Percentiles rank a stretch among this genome's conserved stretches.
phyloP scores from a whole-genome alignment of 2,329 filamentous ascomycete species.

The Tolypocladium tundrense region DNA sequence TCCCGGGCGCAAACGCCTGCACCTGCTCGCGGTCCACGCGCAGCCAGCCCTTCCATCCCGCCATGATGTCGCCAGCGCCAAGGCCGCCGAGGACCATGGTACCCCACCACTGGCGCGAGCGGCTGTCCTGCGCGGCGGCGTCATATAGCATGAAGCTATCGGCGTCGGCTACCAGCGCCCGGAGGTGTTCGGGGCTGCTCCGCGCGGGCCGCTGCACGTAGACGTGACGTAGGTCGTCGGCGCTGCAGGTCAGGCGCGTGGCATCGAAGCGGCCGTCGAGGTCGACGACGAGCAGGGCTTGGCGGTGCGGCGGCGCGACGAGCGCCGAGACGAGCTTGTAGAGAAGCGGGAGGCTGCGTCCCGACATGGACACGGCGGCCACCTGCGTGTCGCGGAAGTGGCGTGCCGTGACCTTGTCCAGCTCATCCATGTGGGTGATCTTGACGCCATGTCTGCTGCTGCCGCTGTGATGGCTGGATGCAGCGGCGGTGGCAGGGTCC shows the following conservation, averaged over 20 bases:
- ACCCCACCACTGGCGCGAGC: slow-evolving; percentile 45
- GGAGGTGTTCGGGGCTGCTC: slow-evolving; percentile 15
- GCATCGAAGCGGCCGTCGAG: slow-evolving; percentile 44
- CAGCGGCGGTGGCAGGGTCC: neutral
- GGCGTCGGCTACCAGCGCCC: slow-evolving; percentile 27
- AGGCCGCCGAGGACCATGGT: slow-evolving; percentile 33
- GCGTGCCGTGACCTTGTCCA: slow-evolving; percentile 34
- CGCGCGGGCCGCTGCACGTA: slow-evolving; percentile 36
- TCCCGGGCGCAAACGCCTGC: slow-evolving; percentile 24
- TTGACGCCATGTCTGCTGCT: slow-evolving; percentile 11
- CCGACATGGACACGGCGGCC: slow-evolving; percentile 37
- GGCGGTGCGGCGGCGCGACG: slow-evolving; percentile 33
- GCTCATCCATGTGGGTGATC: slow-evolving; percentile 28
- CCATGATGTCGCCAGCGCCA: slow-evolving; percentile 21
- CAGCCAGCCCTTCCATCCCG: slow-evolving; percentile 39
- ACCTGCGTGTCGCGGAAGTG: slow-evolving; percentile 39
- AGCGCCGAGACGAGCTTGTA: slow-evolving; percentile 45
- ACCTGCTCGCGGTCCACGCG: slow-evolving; percentile 35
- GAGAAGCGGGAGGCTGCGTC: slow-evolving; percentile 43
- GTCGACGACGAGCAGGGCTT: slow-evolving; percentile 45
- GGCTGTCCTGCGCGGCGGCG: slow-evolving; percentile 25
- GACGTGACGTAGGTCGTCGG: slow-evolving; percentile 35
- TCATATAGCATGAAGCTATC: slow-evolving; percentile 42
- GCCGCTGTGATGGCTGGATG: neutral
- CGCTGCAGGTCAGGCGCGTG: slow-evolving; percentile 28